These are phyloP conservation scores for Cladophialophora bantiana DNA, from an alignment of 2,329 filamentous ascomycete species.

Conservation along the genomic window DNA sequence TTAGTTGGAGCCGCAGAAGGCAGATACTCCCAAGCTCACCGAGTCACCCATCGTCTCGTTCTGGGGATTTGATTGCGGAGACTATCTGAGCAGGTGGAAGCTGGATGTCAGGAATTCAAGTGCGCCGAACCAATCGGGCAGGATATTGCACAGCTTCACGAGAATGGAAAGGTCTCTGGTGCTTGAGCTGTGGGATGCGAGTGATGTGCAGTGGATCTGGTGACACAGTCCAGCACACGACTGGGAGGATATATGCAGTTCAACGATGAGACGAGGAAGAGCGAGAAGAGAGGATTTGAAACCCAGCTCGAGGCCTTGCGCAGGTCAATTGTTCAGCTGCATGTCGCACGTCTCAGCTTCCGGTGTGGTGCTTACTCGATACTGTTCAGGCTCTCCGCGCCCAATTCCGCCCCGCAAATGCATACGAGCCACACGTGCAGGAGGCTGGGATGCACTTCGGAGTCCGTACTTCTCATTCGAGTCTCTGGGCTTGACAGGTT, in stretches of 20 bases:
- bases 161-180: not conserved
- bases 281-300: slow-evolving; percentile 13
- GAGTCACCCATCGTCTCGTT: slow-evolving; percentile 31
- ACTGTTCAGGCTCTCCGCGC: slow-evolving; percentile 14
- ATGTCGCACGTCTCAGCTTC: slow-evolving; percentile 16
- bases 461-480: slow-evolving; percentile 16
- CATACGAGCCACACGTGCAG: slow-evolving; percentile 6
- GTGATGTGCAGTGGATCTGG: not conserved
- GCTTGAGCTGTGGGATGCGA: not conserved
- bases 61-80: not conserved
- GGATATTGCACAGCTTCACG: not conserved
- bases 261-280: not conserved
- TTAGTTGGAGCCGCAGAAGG: slow-evolving; percentile 13
- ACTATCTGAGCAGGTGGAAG: not conserved
- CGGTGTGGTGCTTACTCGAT: slow-evolving; percentile 18
- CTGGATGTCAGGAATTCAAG: not conserved
- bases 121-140: not conserved
- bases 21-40: slow-evolving; percentile 11
- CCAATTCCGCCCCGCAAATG: slow-evolving; percentile 18
- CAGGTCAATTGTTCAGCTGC: slow-evolving; percentile 23
- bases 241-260: slow-evolving; percentile 14
- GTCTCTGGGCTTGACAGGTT: slow-evolving; percentile 1
- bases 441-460: slow-evolving; percentile 20
- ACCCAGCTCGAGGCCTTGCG: slow-evolving; percentile 15
- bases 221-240: slow-evolving; percentile 4